Percentiles rank a stretch among this genome's conserved stretches.
Conservation (phyloP, 768 basidiomycete genomes). For the Auricularia auricula-judae region DNA sequence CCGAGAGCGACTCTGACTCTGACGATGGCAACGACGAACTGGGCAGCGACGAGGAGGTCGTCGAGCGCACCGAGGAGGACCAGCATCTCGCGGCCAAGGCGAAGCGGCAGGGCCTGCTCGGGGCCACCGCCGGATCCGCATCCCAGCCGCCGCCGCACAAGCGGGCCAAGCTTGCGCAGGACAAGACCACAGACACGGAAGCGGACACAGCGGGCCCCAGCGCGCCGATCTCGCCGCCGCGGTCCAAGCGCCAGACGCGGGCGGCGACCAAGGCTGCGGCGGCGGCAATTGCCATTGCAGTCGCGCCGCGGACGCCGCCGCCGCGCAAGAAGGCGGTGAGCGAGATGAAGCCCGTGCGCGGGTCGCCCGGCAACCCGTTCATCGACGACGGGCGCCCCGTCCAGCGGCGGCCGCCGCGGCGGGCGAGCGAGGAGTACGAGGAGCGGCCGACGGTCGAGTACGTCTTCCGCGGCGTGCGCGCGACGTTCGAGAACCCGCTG, state of each 20-base stretch:
- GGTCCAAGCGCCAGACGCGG: constrained; percentile 28
- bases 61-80: constrained; percentile 6
- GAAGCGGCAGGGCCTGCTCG: background rate
- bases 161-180: background rate
- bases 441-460: constrained; percentile 59
- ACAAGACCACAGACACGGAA: background rate
- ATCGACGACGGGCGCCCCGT: constrained; percentile 29
- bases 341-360: constrained; percentile 27
- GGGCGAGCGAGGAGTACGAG: constrained; percentile 28
- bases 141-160: background rate
- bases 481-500: constrained; percentile 51
- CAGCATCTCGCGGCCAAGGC: constrained; percentile 1
- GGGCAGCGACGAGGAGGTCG: background rate
- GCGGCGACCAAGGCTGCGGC: constrained; percentile 2
- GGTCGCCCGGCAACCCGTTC: constrained; percentile 68
- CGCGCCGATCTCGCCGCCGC: constrained; percentile 51
- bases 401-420: constrained; percentile 16
- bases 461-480: constrained; percentile 64
- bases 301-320: background rate
- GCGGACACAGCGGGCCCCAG: background rate
- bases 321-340: background rate
- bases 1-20: constrained; percentile 13
- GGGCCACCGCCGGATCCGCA: background rate
- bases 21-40: constrained; percentile 4
- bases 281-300: background rate